phyloP scores from a whole-genome alignment of 805 yeast species.

The Saccharomyces eubayanus region DNA sequence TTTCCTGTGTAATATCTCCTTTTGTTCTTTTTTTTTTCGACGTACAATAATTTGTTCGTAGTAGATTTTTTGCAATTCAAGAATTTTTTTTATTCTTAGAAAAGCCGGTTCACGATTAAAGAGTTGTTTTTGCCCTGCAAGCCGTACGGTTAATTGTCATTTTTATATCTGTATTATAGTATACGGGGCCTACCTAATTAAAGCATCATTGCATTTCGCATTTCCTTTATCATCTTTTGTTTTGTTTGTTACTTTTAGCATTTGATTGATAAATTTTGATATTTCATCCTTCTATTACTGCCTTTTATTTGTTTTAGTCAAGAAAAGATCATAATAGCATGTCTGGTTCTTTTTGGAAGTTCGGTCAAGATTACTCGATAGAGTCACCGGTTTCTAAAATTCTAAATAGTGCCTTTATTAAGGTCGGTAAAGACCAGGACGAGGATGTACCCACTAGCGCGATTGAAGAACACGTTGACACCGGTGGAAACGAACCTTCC shows the following conservation, averaged over 20 bases:
- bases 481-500: slow-evolving; percentile 27
- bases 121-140: neutral
- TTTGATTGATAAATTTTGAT: neutral
- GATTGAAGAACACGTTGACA: neutral
- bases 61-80: neutral
- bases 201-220: neutral
- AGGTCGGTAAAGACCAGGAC: slow-evolving; percentile 9
- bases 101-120: neutral
- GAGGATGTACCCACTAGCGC: neutral
- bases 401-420: slow-evolving; percentile 32
- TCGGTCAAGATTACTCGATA: slow-evolving; percentile 47
- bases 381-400: slow-evolving; percentile 49
- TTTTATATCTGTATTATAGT: neutral
- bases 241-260: neutral
- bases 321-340: slow-evolving; percentile 10
- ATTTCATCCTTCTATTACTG: neutral
- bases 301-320: neutral
- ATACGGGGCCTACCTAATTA: neutral
- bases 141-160: neutral
- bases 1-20: neutral
- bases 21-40: neutral
- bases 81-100: neutral
- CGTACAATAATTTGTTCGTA: neutral
- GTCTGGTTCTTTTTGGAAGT: slow-evolving; percentile 54
- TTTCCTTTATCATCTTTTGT: neutral